These are phyloP conservation scores for Neurospora sp. DNA, from an alignment of 2,329 filamentous ascomycete species.

Conservation along the genomic window DNA sequence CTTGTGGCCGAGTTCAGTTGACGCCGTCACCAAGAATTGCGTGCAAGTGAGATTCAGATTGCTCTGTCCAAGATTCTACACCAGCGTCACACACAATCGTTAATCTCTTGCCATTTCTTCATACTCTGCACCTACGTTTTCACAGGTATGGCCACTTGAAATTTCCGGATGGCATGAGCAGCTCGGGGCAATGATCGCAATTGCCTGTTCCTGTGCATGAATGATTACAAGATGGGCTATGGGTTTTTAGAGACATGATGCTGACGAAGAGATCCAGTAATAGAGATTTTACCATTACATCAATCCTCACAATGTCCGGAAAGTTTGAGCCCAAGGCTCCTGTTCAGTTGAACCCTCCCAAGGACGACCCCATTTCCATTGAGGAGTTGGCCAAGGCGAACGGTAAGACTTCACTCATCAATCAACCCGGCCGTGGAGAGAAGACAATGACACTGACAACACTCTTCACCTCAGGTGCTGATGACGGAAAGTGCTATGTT, in stretches of 20 bases:
- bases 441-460: neutral
- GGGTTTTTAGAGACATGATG: neutral
- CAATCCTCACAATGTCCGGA: conserved; percentile 36
- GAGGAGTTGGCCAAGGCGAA: conserved; percentile 74
- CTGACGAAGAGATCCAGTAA: neutral
- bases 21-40: neutral
- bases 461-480: conserved; percentile 38
- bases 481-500: conserved; percentile 56
- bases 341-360: conserved; percentile 70
- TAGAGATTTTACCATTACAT: neutral
- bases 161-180: neutral
- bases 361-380: conserved; percentile 72
- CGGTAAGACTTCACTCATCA: conserved; percentile 46
- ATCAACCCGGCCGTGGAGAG: neutral
- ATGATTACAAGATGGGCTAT: neutral
- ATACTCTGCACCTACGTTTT: neutral
- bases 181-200: neutral
- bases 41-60: neutral
- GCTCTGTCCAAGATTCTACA: neutral
- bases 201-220: neutral
- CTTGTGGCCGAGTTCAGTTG: neutral
- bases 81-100: neutral
- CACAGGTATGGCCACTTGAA: neutral
- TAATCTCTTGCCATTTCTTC: neutral
- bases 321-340: conserved; percentile 72